Evolutionary conservation across 2,329 filamentous ascomycete genomes (phyloP).

Genomic region (Colletotrichum brevisporum): DNA sequence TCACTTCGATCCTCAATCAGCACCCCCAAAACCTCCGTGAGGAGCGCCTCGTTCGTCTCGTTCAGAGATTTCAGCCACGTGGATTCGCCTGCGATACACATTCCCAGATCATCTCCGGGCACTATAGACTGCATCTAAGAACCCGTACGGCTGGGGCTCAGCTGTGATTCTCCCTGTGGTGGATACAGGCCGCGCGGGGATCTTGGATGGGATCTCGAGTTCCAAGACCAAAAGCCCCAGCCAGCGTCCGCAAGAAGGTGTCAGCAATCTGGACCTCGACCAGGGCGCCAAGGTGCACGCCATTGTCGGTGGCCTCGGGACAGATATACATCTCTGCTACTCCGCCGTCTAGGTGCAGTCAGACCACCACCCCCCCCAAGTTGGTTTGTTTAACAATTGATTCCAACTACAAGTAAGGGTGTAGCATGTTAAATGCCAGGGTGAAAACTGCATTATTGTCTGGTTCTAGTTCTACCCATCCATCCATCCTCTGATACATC

Average conservation of each 20-base stretch:
- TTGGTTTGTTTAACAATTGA: too few relatives aligned
- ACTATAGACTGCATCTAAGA: constrained; percentile 46
- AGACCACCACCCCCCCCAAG: too few relatives aligned
- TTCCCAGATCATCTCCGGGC: constrained; percentile 42
- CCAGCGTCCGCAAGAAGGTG: constrained; percentile 53
- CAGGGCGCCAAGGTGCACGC: constrained; percentile 57
- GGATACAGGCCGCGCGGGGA: constrained; percentile 42
- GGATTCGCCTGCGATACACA: background rate
- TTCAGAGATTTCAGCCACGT: constrained; percentile 18
- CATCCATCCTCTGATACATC: too few relatives aligned
- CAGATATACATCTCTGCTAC: constrained; percentile 44
- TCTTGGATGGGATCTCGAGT: constrained; percentile 43
- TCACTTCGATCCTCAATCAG: constrained; percentile 11
- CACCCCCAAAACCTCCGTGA: constrained; percentile 20
- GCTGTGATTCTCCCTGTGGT: constrained; percentile 39
- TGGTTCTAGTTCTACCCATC: too few relatives aligned
- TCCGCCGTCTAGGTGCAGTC: too few relatives aligned
- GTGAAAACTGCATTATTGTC: too few relatives aligned
- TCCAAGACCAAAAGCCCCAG: constrained; percentile 45
- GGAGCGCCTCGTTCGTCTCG: background rate
- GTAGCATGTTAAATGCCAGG: too few relatives aligned
- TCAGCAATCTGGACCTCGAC: constrained; percentile 59
- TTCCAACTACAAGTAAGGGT: too few relatives aligned
- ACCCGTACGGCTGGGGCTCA: constrained; percentile 27
- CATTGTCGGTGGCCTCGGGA: constrained; percentile 54